Base-by-base conservation (phyloP, 2,329 filamentous ascomycete species). In the Hymenoscyphus fructigenus region DNA sequence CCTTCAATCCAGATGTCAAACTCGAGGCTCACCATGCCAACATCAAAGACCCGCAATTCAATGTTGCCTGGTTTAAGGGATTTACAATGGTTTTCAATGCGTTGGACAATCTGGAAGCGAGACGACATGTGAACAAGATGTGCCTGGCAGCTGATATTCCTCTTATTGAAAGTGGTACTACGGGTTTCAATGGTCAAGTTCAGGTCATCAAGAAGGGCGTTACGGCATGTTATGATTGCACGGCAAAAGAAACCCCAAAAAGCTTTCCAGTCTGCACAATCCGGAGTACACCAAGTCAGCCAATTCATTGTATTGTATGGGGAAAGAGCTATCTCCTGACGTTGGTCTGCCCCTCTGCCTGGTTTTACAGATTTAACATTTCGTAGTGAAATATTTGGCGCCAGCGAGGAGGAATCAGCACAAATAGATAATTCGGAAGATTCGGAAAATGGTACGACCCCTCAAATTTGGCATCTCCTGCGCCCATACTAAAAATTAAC, bases 281-380 rank as follows among this genome's bases (percentile, higher is more conserved):
- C 72, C 88, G 95, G 76, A 97, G 92, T 77, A 99, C 93, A 0
- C 95, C 95, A 0, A 96, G 91, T 69, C 94, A 98, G 73, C 92
- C 94, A 0, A 98, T 99, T 55, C 95, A 99, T 79, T 98, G 95
- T 80, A 99, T 99, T 67, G 94, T 99, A 1, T 99, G 95, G 95
- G 94, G 87, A 23, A 99, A 98, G 80, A 97, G 93, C 76, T 99
- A 98, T 76, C 84, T 99, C 9, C 85, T 99, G 66, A 95, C 92
- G 83, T 81, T 73, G 66, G 75, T 68, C 7, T 29, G 23, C 26
- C 4, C 12, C 10, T 47, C 7, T 41, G 62, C 64, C 36, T 50
- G 17, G 55, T 15, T n/a, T 59, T 23, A 47, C n/a, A n/a, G 20
- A 66, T 55, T 75, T 81, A 66, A 71, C 78, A 7, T 28, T 28